phyloP scores from a whole-genome alignment of 805 yeast species.

The Metschnikowia similis region DNA sequence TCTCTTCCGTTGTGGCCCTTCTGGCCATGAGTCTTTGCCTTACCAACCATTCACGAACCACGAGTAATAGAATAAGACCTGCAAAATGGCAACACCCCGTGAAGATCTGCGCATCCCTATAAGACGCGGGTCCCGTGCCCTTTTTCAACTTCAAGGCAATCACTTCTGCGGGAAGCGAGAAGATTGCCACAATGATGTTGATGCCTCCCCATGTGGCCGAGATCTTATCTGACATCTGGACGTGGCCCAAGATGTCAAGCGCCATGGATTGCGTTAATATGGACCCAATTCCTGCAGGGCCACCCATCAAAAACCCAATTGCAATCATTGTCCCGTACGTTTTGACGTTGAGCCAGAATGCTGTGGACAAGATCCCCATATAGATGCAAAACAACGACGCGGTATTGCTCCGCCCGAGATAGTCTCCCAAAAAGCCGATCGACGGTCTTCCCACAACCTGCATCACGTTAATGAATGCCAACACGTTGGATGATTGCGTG shows the following conservation, averaged over 20 bases:
- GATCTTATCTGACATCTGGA: slow-evolving; percentile 17
- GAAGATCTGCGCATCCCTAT: slow-evolving; percentile 56
- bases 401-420: slow-evolving; percentile 43
- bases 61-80: slow-evolving; percentile 39
- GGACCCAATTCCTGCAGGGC: slow-evolving; percentile 28
- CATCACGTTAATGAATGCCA: slow-evolving; percentile 37
- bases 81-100: slow-evolving; percentile 48
- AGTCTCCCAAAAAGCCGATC: slow-evolving; percentile 46
- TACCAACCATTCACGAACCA: slow-evolving; percentile 52
- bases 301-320: slow-evolving; percentile 28
- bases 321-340: slow-evolving; percentile 29
- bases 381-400: slow-evolving; percentile 19
- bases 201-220: slow-evolving; percentile 40
- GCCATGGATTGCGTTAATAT: slow-evolving; percentile 19
- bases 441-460: slow-evolving; percentile 49
- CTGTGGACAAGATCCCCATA: slow-evolving; percentile 26
- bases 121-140: slow-evolving; percentile 27
- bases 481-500: slow-evolving; percentile 28
- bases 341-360: slow-evolving; percentile 37
- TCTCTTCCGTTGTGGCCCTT: slow-evolving; percentile 6
- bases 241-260: slow-evolving; percentile 14
- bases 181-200: slow-evolving; percentile 28
- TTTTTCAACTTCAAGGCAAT: slow-evolving; percentile 40
- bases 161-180: slow-evolving; percentile 47
- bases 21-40: slow-evolving; percentile 11